These are phyloP conservation scores for Cladorrhinum samala DNA, from an alignment of 495 filamentous ascomycete genomes.

Conservation along the genomic window DNA sequence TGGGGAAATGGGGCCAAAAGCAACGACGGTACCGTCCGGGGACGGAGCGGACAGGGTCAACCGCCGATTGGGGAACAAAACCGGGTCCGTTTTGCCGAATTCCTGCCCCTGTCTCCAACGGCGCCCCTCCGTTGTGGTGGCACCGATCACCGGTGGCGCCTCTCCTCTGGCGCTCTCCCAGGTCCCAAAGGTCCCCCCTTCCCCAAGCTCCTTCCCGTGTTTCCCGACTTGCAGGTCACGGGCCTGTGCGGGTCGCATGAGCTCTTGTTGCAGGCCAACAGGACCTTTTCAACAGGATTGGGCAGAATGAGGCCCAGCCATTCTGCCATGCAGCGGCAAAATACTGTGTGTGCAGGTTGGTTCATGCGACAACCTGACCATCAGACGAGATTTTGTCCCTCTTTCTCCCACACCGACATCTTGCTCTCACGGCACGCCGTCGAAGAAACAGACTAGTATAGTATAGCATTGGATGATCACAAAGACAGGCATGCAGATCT, in stretches of 20 bases:
- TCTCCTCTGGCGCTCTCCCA: background rate
- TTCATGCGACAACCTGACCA: conserved; percentile 23
- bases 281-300: background rate
- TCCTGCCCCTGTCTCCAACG: background rate
- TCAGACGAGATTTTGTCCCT: background rate
- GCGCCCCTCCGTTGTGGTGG: background rate
- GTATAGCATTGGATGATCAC: too few species aligned
- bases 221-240: background rate
- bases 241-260: background rate
- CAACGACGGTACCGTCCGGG: background rate
- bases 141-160: background rate
- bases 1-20: background rate
- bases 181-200: background rate
- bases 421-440: background rate
- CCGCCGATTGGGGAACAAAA: too few species aligned
- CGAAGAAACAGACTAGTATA: background rate
- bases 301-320: background rate
- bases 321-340: conserved; percentile 25
- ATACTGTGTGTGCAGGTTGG: conserved; percentile 5
- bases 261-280: background rate
- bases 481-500: too few species aligned
- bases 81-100: background rate
- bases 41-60: background rate
- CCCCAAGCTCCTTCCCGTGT: conserved; percentile 11
- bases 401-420: background rate